Evolutionary conservation across 108 stramenopile species (phyloP), one percentile per base, ranked within the genome.

Genomic region (Thalassiosira profunda): DNA sequence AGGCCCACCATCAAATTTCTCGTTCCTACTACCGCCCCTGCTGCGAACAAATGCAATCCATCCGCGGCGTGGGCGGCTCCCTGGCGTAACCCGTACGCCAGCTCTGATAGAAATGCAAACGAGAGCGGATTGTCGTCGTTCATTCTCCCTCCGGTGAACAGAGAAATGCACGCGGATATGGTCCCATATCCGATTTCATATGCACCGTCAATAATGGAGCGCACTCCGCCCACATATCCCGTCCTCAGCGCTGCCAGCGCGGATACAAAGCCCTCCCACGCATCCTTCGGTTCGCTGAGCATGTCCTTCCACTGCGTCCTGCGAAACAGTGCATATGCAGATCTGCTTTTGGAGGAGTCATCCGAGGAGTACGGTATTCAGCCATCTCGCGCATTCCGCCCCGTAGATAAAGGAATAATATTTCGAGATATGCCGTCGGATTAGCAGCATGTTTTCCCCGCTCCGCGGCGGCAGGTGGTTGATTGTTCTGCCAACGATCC

Each of bases 1-100:
- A 65, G 52, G n/a, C 64, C 64, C 20, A 65, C 64, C 26, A 53
- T 23, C 26, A 65, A 53, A 41, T 65, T 65, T 18, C 64, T 65
- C 17, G 64, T 25, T 26, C 64, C 64, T 2, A 65, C 34, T 1
- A 65, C 20, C 4, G 64, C 64, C 9, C 64, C 64, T 20, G 64
- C 64, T 17, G 64, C 64, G 43, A 65, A 65, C 21, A 65, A 40
- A 15, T 44, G 10, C 2, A 65, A 24, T 4, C 51, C 64, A 52
- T 65, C 51, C 5, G 31, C 49, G 4, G 64, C 51, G 54, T 65
- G 34, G 11, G 52, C 31, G 1, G 36, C 64, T 15, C 64, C 51
- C 11, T 40, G 49, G 3, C 35, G 9, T 12, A 53, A 10, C 1
- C 64, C 64, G 43, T 3, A 10, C 4, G 25, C 28, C 21, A 65